These are phyloP conservation scores for Oryza rufipogon DNA, from an alignment of 176 grass and related monocot species.

Conservation along the genomic window DNA sequence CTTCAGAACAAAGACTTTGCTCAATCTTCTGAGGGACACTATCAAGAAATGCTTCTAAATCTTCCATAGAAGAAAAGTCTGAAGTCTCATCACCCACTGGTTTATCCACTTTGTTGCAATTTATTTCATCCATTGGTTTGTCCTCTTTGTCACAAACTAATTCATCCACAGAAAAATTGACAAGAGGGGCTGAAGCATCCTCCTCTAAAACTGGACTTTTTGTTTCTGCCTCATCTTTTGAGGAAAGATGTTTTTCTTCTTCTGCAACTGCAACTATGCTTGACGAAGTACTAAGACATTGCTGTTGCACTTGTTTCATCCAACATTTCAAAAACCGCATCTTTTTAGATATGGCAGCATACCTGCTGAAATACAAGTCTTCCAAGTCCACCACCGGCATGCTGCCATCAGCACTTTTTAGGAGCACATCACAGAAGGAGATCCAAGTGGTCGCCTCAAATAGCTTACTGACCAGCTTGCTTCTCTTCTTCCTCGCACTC, in stretches of 20 bases:
- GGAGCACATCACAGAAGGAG: constrained; percentile 60
- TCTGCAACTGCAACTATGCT: constrained; percentile 40
- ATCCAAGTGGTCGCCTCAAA: constrained; percentile 52
- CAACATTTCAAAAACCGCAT: constrained; percentile 94
- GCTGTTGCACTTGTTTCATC: constrained; percentile 72
- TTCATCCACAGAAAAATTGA: constrained; percentile 36
- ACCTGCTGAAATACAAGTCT: constrained; percentile 74
- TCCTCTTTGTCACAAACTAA: constrained; percentile 32
- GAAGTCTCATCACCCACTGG: constrained; percentile 27
- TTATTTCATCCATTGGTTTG: constrained; percentile 36
- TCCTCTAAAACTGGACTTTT: constrained; percentile 51
- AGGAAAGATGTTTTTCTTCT: constrained; percentile 29
- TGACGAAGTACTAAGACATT: constrained; percentile 36
- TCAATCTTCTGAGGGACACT: constrained; percentile 83
- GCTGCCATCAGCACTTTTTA: constrained; percentile 47
- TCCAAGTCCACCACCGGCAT: constrained; percentile 59
- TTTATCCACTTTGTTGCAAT: constrained; percentile 35
- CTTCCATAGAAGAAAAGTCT: constrained; percentile 58
- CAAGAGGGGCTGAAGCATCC: constrained; percentile 34
- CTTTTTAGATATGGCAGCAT: constrained; percentile 64
- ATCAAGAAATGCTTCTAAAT: constrained; percentile 72
- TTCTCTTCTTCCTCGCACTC: constrained; percentile 63
- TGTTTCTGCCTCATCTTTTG: constrained; percentile 56
- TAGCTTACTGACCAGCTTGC: constrained; percentile 52
- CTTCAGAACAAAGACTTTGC: constrained; percentile 65